Evolutionary conservation across 257 asterid species (phyloP).

Genomic region (Henckelia pumila): DNA sequence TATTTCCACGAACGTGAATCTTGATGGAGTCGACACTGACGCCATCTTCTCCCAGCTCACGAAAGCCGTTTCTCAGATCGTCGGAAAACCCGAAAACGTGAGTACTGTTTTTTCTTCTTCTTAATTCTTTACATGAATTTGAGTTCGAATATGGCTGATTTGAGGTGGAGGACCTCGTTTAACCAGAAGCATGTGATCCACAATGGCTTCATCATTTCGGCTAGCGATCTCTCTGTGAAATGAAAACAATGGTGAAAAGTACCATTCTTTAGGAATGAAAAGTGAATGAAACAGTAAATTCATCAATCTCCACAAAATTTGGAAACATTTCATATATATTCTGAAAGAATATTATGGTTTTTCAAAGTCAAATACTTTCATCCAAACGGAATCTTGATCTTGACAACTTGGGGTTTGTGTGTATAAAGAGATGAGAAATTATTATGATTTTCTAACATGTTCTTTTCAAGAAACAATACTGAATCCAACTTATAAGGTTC

Average conservation of each 20-base stretch:
- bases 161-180: neutral
- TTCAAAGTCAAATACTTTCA: neutral
- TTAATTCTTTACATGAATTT: neutral
- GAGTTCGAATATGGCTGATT: neutral
- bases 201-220: too few species aligned
- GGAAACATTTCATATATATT: neutral
- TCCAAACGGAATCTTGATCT: too few species aligned
- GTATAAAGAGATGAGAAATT: too few species aligned
- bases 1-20: conserved; percentile 71
- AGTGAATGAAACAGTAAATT: neutral
- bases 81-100: conserved; percentile 69
- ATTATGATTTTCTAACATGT: too few species aligned
- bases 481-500: too few species aligned
- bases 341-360: too few species aligned
- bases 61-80: conserved; percentile 53
- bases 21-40: conserved; percentile 52
- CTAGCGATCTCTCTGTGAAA: too few species aligned
- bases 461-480: too few species aligned
- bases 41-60: conserved; percentile 59
- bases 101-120: conserved; percentile 5
- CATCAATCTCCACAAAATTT: neutral
- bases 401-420: too few species aligned
- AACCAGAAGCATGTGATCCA: too few species aligned
- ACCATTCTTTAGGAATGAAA: neutral
- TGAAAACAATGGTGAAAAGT: too few species aligned